phyloP scores from a whole-genome alignment of 306 rosid species.

The Lotus japonicus region DNA sequence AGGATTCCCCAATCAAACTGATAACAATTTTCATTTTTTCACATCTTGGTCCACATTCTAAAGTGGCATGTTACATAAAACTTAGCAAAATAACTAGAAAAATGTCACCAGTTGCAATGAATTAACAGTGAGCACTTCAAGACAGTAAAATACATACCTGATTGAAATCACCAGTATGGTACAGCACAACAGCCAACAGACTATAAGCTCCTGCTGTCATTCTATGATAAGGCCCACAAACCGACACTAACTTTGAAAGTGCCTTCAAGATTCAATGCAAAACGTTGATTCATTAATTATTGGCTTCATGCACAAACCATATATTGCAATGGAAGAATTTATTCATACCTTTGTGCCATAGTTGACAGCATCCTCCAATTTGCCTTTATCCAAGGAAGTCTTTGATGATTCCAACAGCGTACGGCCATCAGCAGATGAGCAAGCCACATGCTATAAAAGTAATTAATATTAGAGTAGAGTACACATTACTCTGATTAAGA shows the following conservation, averaged over 20 bases:
- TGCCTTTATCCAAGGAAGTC: slow-evolving; percentile 95
- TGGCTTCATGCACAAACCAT: background rate
- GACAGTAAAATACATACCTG: slow-evolving; percentile 45
- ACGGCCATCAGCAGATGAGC: slow-evolving; percentile 98
- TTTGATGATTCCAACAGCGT: slow-evolving; percentile 92
- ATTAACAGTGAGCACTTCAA: slow-evolving; percentile 2
- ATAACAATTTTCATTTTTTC: background rate
- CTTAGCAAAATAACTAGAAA: slow-evolving; percentile 1
- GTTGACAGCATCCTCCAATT: slow-evolving; percentile 97
- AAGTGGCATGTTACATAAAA: background rate
- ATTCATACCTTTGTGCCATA: slow-evolving; percentile 82
- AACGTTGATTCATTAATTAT: slow-evolving; percentile 15
- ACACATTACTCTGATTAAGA: too few species aligned
- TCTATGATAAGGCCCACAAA: slow-evolving; percentile 95
- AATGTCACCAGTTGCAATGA: slow-evolving; percentile 7
- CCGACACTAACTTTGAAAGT: slow-evolving; percentile 77
- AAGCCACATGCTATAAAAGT: slow-evolving; percentile 76
- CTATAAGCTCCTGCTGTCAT: slow-evolving; percentile 99
- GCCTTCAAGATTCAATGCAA: slow-evolving; percentile 56
- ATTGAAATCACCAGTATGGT: slow-evolving; percentile 97
- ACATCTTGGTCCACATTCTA: background rate
- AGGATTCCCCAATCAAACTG: background rate
- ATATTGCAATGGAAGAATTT: background rate
- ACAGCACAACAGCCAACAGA: slow-evolving; percentile 91
- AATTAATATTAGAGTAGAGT: slow-evolving; percentile 14